Evolutionary conservation across 108 stramenopile species (phyloP).

Genomic region (Conticribra weissflogii): DNA sequence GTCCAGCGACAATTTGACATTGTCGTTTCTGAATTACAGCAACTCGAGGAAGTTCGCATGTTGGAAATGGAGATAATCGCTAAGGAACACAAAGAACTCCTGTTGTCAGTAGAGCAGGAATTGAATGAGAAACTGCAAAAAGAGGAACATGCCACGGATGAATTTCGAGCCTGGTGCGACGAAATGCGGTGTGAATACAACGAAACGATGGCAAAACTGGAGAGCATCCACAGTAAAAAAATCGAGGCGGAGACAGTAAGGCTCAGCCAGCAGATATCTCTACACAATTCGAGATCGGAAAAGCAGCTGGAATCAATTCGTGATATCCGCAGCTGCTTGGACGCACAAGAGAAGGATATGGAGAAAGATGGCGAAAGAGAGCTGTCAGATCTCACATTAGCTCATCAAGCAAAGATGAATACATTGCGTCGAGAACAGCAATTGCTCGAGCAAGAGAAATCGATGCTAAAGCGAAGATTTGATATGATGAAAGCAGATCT

Average conservation of each 20-base stretch:
- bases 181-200: background rate
- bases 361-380: background rate
- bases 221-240: background rate
- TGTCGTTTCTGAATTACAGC: background rate
- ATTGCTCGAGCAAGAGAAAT: background rate
- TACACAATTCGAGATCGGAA: background rate
- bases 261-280: conserved; percentile 1
- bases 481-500: background rate
- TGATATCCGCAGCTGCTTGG: background rate
- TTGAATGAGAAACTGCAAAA: background rate
- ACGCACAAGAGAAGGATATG: background rate
- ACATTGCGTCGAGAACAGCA: background rate
- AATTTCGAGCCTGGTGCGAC: background rate
- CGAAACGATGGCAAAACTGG: background rate
- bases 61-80: background rate
- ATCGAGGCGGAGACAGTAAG: background rate
- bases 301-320: background rate
- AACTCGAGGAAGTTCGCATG: background rate
- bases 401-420: background rate
- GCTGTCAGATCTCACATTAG: background rate
- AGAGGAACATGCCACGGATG: conserved; percentile 2
- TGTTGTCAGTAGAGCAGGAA: background rate
- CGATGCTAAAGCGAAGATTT: background rate
- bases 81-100: background rate
- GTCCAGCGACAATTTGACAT: background rate